Evolutionary conservation across 495 filamentous ascomycete genomes (phyloP).

Genomic region (Xylaria intraflava): DNA sequence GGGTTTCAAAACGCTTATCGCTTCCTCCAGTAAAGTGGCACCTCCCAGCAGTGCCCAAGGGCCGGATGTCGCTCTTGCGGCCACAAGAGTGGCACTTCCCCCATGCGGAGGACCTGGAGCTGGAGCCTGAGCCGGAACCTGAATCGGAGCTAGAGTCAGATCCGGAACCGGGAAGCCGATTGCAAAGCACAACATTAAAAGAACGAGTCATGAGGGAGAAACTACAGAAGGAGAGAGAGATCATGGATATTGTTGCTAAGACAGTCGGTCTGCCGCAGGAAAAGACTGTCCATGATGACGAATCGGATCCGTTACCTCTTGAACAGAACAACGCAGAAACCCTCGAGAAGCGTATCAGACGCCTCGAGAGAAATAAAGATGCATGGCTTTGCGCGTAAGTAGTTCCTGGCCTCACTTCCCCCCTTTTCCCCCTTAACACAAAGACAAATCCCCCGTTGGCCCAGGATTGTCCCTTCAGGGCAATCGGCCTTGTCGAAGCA

Average conservation of each 20-base stretch:
- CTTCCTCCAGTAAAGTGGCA: constrained; percentile 8
- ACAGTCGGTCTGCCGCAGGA: constrained; percentile 7
- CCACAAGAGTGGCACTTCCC: neutral
- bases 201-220: constrained; percentile 20
- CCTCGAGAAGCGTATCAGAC: constrained; percentile 17
- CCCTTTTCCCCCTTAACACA: neutral
- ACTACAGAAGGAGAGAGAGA: constrained; percentile 19
- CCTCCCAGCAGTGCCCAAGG: neutral
- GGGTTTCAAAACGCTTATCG: constrained; percentile 7
- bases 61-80: neutral
- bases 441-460: neutral
- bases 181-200: constrained; percentile 1
- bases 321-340: constrained; percentile 7
- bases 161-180: neutral
- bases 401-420: neutral
- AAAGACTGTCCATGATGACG: neutral
- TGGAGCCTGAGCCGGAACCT: neutral
- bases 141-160: neutral
- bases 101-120: neutral
- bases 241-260: constrained; percentile 16
- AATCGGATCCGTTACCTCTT: neutral
- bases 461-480: neutral
- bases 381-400: constrained; percentile 14
- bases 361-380: constrained; percentile 18
- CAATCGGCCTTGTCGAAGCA: neutral